Evolutionary conservation across 805 yeast genomes (phyloP).

Genomic region (Ogataea naganishii): DNA sequence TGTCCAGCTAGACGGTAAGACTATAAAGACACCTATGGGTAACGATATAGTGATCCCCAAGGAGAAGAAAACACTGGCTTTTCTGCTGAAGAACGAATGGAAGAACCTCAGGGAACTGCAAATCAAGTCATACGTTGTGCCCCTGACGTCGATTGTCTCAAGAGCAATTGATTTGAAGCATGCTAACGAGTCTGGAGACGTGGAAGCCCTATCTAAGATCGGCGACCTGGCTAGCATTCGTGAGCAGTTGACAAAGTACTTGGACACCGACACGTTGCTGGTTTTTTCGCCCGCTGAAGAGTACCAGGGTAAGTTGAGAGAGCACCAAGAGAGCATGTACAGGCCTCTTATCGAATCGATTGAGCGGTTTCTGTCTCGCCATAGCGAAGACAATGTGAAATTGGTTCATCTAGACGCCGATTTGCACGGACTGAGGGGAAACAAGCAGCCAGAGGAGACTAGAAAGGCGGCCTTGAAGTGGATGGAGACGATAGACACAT

Average conservation of each 20-base stretch:
- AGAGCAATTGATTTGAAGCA: slow-evolving; percentile 71
- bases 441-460: slow-evolving; percentile 54
- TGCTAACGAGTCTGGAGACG: slow-evolving; percentile 29
- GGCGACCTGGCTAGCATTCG: slow-evolving; percentile 54
- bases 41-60: slow-evolving; percentile 56
- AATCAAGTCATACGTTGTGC: slow-evolving; percentile 72
- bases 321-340: slow-evolving; percentile 71
- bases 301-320: slow-evolving; percentile 74
- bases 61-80: slow-evolving; percentile 54
- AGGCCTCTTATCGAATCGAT: slow-evolving; percentile 64
- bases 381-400: slow-evolving; percentile 24
- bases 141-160: slow-evolving; percentile 80
- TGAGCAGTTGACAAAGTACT: slow-evolving; percentile 59
- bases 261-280: slow-evolving; percentile 90
- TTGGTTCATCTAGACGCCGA: slow-evolving; percentile 73
- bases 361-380: slow-evolving; percentile 47
- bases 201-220: slow-evolving; percentile 47
- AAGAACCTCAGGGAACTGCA: slow-evolving; percentile 53
- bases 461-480: slow-evolving; percentile 56
- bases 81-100: slow-evolving; percentile 85
- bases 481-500: slow-evolving; percentile 52
- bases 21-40: slow-evolving; percentile 82
- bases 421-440: slow-evolving; percentile 71
- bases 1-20: slow-evolving; percentile 63
- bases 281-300: slow-evolving; percentile 77